Conservation (phyloP, 257 asterid species). For the Cordia subcordata region DNA sequence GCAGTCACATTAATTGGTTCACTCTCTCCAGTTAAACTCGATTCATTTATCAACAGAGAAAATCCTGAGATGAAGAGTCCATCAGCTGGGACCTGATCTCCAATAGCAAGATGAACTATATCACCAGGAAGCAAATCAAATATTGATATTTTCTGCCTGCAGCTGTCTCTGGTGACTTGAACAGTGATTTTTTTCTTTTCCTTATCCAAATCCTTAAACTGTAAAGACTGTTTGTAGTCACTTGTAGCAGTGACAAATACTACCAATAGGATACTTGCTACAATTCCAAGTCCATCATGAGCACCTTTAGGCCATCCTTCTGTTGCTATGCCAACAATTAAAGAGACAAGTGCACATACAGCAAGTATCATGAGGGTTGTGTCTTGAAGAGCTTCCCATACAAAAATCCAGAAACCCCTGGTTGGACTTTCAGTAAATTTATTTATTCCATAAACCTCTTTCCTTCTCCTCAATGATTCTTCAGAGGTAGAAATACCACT, state of each 20-base stretch:
- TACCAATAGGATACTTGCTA: constrained; percentile 81
- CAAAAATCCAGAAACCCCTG: constrained; percentile 77
- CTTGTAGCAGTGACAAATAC: constrained; percentile 89
- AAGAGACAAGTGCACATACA: constrained; percentile 68
- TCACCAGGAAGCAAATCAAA: constrained; percentile 85
- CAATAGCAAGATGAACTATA: constrained; percentile 77
- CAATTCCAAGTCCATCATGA: constrained; percentile 90
- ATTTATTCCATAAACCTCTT: constrained; percentile 59
- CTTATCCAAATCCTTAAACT: constrained; percentile 84
- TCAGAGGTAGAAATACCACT: constrained; percentile 52
- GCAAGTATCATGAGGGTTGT: constrained; percentile 94
- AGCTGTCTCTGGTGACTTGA: constrained; percentile 82
- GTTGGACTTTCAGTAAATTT: constrained; percentile 75
- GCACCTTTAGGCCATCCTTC: constrained; percentile 97
- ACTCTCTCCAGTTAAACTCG: constrained; percentile 88
- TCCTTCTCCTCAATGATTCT: constrained; percentile 45
- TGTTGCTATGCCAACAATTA: constrained; percentile 74
- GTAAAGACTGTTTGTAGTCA: constrained; percentile 77
- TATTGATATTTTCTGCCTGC: constrained; percentile 71
- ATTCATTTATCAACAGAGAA: constrained; percentile 70
- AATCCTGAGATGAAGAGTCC: constrained; percentile 74
- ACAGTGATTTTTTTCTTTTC: constrained; percentile 78
- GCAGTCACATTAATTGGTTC: constrained; percentile 68
- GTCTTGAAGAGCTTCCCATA: constrained; percentile 96
- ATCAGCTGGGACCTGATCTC: constrained; percentile 95